These are phyloP conservation scores for Mortierella antarctica DNA, from an alignment of 192 early-diverging fungal genomes.

Conservation along the genomic window DNA sequence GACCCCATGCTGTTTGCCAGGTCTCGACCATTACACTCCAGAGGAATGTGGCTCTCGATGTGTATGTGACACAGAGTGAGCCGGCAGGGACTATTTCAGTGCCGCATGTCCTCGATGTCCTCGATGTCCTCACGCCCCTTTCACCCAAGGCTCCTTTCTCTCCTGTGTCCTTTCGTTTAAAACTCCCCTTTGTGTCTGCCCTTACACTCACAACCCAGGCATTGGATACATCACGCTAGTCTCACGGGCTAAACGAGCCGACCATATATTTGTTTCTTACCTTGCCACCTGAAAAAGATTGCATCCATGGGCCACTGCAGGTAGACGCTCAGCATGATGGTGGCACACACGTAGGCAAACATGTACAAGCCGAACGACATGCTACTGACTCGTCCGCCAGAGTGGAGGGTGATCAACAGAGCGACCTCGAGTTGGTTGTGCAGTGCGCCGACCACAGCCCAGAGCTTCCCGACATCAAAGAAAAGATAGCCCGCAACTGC, in stretches of 20 bases:
- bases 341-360: constrained; percentile 31
- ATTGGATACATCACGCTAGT: not conserved
- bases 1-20: not conserved
- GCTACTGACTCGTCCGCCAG: constrained; percentile 44
- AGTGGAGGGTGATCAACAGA: constrained; percentile 50
- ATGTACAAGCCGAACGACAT: constrained; percentile 47
- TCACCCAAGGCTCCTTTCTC: too few species aligned
- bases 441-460: constrained; percentile 49
- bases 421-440: constrained; percentile 59
- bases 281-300: constrained; percentile 55
- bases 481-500: constrained; percentile 39
- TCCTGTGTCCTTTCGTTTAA: too few species aligned
- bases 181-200: too few species aligned
- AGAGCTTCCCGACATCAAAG: constrained; percentile 57
- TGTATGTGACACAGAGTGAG: too few species aligned
- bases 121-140: too few species aligned
- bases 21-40: too few species aligned
- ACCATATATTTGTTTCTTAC: constrained; percentile 6
- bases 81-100: too few species aligned
- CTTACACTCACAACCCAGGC: too few species aligned
- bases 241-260: not conserved
- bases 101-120: too few species aligned
- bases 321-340: constrained; percentile 37
- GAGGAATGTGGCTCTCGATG: too few species aligned
- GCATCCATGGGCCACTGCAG: constrained; percentile 53